Percentiles rank a stretch among this genome's conserved stretches.
Evolutionary conservation across 139 green algal species (phyloP).

Genomic region (Zygnema cylindricum): DNA sequence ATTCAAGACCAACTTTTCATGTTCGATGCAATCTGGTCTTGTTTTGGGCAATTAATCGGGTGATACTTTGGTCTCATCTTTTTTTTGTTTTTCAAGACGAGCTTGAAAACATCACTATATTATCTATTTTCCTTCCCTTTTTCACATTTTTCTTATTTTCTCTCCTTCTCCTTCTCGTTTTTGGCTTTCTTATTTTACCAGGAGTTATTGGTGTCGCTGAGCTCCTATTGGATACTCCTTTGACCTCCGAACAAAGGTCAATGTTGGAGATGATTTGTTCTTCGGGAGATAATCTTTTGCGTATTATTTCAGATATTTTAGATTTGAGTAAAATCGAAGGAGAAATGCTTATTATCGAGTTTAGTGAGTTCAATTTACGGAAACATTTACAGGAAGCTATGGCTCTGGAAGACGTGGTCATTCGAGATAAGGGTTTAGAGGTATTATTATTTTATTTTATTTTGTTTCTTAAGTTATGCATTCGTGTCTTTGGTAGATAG

Average conservation of each 20-base stretch:
- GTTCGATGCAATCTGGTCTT: too few species aligned
- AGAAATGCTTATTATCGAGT: conserved; percentile 43
- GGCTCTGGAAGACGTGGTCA: conserved; percentile 23
- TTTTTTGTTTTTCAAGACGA: too few species aligned
- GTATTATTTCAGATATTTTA: conserved; percentile 39
- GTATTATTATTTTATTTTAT: too few species aligned
- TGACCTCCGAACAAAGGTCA: conserved; percentile 69
- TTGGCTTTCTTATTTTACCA: conserved; percentile 5
- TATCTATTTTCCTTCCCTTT: too few species aligned
- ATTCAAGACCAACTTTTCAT: too few species aligned
- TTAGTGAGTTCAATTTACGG: conserved; percentile 12
- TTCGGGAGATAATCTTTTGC: conserved; percentile 37
- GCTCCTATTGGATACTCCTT: conserved; percentile 65
- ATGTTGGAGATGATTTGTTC: conserved; percentile 39
- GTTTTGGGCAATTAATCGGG: too few species aligned
- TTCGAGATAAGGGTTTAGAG: conserved; percentile 36
- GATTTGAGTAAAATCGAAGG: conserved; percentile 52
- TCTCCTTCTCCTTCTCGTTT: neutral
- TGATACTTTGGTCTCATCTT: too few species aligned
- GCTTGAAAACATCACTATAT: too few species aligned
- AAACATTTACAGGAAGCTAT: conserved; percentile 13
- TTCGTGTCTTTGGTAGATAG: too few species aligned
- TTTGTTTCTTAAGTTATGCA: too few species aligned
- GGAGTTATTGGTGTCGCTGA: conserved; percentile 71
- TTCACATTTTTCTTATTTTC: too few species aligned